A percentile compares a stretch with the other conserved stretches of the same genome.
These are phyloP conservation scores for Pleurotus eryngii DNA, from an alignment of 768 basidiomycete genomes.

Conservation along the genomic window DNA sequence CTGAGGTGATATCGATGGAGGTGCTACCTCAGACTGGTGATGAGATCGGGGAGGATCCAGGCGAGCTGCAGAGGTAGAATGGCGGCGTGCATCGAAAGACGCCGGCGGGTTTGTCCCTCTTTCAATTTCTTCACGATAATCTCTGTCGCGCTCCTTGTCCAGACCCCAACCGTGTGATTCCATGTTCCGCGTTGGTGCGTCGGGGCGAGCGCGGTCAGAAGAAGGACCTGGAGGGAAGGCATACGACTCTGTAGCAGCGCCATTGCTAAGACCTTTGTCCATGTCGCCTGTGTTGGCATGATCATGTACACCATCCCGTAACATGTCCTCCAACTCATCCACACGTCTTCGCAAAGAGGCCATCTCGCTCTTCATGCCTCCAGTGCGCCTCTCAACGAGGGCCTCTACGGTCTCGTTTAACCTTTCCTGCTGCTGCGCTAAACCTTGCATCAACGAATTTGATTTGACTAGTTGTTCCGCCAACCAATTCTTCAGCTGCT, in stretches of 20 bases:
- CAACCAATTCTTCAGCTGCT: conserved; percentile 75
- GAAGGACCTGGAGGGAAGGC: conserved; percentile 42
- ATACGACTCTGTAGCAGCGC: conserved; percentile 37
- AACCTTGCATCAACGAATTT: conserved; percentile 46
- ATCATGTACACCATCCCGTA: conserved; percentile 27
- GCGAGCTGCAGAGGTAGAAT: conserved; percentile 47
- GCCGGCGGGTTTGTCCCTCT: conserved; percentile 43
- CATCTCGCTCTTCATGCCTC: conserved; percentile 61
- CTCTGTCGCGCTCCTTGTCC: conserved; percentile 33
- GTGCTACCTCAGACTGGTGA: neutral
- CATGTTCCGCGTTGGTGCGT: conserved; percentile 27
- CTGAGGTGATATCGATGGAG: conserved; percentile 23
- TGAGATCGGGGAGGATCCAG: conserved; percentile 40
- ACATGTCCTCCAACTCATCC: conserved; percentile 63
- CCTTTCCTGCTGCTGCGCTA: conserved; percentile 61
- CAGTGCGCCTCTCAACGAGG: conserved; percentile 59
- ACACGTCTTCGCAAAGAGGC: conserved; percentile 55
- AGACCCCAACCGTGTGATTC: conserved; percentile 38
- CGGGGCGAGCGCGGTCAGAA: conserved; percentile 33
- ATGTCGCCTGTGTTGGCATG: conserved; percentile 13
- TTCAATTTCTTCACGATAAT: conserved; percentile 31
- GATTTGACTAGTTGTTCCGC: conserved; percentile 69
- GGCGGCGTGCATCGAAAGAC: conserved; percentile 46
- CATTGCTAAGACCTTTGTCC: conserved; percentile 37
- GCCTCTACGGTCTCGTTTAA: conserved; percentile 56